Percentiles rank a stretch among this genome's conserved stretches.
These are phyloP conservation scores for Picocystis salinarum DNA, from an alignment of 139 green algal genomes.

Conservation along the genomic window DNA sequence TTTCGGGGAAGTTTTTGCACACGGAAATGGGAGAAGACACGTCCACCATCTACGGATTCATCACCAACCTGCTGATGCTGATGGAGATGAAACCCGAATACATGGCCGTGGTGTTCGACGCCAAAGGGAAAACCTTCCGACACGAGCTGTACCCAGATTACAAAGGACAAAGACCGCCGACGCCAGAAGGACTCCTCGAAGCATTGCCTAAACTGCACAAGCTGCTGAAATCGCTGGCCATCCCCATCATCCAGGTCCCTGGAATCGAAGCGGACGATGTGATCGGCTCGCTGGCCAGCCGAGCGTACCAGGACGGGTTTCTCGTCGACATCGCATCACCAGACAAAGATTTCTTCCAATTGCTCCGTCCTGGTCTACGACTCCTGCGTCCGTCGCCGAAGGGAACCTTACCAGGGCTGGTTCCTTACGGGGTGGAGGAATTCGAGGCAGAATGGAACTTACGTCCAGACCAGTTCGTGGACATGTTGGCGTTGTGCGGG, in stretches of 20 bases:
- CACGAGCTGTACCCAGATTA: conserved; percentile 35
- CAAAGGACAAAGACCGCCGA: conserved; percentile 30
- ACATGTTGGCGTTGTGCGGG: conserved; percentile 33
- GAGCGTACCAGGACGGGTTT: conserved; percentile 15
- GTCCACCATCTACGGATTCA: conserved; percentile 22
- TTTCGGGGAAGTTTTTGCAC: neutral
- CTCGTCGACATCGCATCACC: conserved; percentile 33
- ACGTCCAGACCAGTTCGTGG: conserved; percentile 15
- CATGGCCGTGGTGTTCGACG: conserved; percentile 44
- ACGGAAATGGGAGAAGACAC: conserved; percentile 21
- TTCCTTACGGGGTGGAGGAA: conserved; percentile 19
- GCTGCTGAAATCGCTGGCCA: conserved; percentile 23
- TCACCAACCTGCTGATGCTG: conserved; percentile 25
- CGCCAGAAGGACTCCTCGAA: conserved; percentile 18
- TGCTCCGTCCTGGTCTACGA: conserved; percentile 30
- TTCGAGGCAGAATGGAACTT: conserved; percentile 14
- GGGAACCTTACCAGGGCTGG: neutral
- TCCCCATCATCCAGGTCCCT: conserved; percentile 20
- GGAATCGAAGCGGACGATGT: conserved; percentile 55
- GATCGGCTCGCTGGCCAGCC: conserved; percentile 26
- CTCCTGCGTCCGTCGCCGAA: conserved; percentile 21
- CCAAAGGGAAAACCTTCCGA: conserved; percentile 33
- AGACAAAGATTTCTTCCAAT: conserved; percentile 55
- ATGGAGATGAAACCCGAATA: conserved; percentile 31
- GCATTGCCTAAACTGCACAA: conserved; percentile 14